phyloP scores from a whole-genome alignment of 2,329 filamentous ascomycete species.

The Laburnicola sp. region DNA sequence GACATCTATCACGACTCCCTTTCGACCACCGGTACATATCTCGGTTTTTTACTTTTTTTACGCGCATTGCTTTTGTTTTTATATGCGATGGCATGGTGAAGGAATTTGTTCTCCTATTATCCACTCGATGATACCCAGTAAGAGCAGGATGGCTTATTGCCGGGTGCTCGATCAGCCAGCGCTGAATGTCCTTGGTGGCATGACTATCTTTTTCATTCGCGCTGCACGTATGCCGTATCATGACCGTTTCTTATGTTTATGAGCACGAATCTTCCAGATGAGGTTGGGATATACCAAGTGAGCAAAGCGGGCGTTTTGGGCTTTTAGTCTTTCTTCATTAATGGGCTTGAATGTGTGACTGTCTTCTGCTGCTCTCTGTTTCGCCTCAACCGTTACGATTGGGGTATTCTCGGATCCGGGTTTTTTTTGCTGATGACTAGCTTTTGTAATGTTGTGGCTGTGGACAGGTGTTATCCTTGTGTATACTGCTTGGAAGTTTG shows the following conservation, averaged over 20 bases:
- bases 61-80: constrained; percentile 10
- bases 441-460: too few relatives aligned
- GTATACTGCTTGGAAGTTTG: too few relatives aligned
- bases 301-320: constrained; percentile 10
- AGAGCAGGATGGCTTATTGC: constrained; percentile 25
- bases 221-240: neutral
- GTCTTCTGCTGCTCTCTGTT: neutral
- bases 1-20: constrained; percentile 17
- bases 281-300: constrained; percentile 11
- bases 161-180: constrained; percentile 15
- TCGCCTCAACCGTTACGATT: neutral
- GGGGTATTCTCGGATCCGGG: neutral
- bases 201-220: constrained; percentile 3
- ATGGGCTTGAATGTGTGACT: neutral
- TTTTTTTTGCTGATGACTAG: neutral
- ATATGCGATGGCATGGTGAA: constrained; percentile 21
- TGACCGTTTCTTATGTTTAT: neutral
- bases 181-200: constrained; percentile 9
- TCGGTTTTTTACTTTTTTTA: constrained; percentile 10
- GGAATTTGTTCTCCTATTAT: constrained; percentile 20
- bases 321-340: constrained; percentile 5
- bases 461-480: too few relatives aligned
- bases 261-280: neutral
- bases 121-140: constrained; percentile 35
- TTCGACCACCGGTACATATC: constrained; percentile 13